Evolutionary conservation across 768 basidiomycete species (phyloP), one percentile per base, ranked within the genome.

Genomic region (Dictyophora rubrovolvata): DNA sequence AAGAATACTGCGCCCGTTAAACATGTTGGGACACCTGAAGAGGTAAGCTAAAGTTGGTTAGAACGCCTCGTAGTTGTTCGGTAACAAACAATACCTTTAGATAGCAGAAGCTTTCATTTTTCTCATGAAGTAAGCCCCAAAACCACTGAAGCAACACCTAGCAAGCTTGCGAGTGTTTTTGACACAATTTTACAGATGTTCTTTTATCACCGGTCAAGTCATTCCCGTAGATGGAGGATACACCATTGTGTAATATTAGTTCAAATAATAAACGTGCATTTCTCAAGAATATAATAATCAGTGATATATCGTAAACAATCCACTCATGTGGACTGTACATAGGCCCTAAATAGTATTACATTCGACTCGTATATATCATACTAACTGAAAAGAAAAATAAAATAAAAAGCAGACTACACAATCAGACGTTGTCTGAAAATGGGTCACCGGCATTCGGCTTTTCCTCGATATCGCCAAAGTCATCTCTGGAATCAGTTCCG

Each of bases 61-160:
- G 9, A 34, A 28, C 28, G 28, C 7, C 28, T 28, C 22, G 5
- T n/a, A 22, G 28, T 14, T 12, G 12, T n/a, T 16, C 9, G n/a
- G 5, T 21, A 48, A 16, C 21, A 17, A 35, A 48, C 20, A n/a
- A 23, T 33, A 16, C 17, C 20, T 20, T 11, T 23, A 57, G 56
- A n/a, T 48, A 23, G 60, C 60, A n/a, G 60, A 61, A 23, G 60
- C 60, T 20, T 61, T 56, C 46, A 33, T 61, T 9, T 61, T 61
- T 18, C 35, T 49, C 14, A 61, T 61, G 60, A 61, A 56, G 60
- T 61, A 28, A 49, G 60, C 28, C 28, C 52, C 18, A 28, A 28
- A 7, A 28, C 11, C 23, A 11, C 11, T 10, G 8, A 17, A 36
- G 8, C 7, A 21, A 34, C n/a, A 16, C 52, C 11, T 10, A 53